Evolutionary conservation across 2,329 filamentous ascomycete genomes (phyloP).

Genomic region (Westerdykella ornata): DNA sequence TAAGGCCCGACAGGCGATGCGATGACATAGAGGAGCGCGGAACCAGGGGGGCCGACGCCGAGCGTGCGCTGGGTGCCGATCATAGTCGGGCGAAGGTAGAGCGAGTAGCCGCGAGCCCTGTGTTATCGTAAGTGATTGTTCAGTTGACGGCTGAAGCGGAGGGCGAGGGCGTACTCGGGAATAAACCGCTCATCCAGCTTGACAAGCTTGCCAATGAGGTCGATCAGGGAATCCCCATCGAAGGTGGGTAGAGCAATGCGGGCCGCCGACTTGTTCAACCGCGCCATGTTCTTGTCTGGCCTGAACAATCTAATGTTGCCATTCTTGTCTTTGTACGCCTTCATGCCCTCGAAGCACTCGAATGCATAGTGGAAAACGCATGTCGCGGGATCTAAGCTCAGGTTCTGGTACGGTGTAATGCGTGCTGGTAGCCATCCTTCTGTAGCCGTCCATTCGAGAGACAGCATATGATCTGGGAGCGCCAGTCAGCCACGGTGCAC

Average conservation of each 20-base stretch:
- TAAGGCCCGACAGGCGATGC: constrained; percentile 95
- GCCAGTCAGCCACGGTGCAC: constrained; percentile 10
- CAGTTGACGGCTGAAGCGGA: constrained; percentile 3
- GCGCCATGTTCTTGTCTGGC: constrained; percentile 91
- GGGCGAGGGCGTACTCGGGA: constrained; percentile 53
- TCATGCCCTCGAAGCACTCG: constrained; percentile 98
- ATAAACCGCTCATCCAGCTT: constrained; percentile 85
- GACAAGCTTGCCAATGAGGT: constrained; percentile 74
- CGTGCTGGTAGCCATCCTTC: constrained; percentile 76
- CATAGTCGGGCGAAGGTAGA: constrained; percentile 93
- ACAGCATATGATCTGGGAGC: constrained; percentile 84
- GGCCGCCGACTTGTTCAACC: constrained; percentile 82
- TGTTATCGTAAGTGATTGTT: constrained; percentile 2
- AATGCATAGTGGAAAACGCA: constrained; percentile 99
- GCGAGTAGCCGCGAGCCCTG: constrained; percentile 70
- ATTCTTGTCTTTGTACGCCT: constrained; percentile 85
- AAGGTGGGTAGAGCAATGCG: constrained; percentile 92
- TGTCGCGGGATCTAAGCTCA: constrained; percentile 89
- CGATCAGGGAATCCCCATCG: constrained; percentile 63
- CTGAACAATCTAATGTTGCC: constrained; percentile 82
- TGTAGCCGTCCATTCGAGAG: constrained; percentile 81
- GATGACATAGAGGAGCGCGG: constrained; percentile 88
- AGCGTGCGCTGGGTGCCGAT: constrained; percentile 95
- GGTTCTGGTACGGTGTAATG: constrained; percentile 93
- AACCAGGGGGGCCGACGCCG: constrained; percentile 85